Base-by-base conservation (phyloP, 1,284 basidiomycete genomes). In the Stereum hirsutum region DNA sequence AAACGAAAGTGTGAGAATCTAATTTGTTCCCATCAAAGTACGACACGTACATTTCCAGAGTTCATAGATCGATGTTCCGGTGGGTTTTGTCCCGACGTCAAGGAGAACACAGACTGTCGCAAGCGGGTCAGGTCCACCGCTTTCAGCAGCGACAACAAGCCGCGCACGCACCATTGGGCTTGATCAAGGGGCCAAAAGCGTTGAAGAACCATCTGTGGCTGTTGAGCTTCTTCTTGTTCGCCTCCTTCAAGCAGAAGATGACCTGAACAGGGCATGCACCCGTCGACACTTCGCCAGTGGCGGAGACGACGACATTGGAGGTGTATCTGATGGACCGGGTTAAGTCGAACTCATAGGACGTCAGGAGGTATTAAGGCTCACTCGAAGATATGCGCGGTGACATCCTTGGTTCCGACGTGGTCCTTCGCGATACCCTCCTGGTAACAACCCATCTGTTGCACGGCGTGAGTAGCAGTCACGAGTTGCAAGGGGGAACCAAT, bases 141-240 rank as follows among this genome's bases (percentile, higher is more conserved):
- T n/a, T 6, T 25, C 6, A 24, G 21, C 40, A 14, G n/a, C 15
- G 19, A 14, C 33, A 23, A 21, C 26, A 5, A 19, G 19, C 38
- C 37, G 25, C 26, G 23, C 19, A 54, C 68, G 39, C 42, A 81
- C 83, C 81, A 52, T 89, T 86, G 21, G 88, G 88, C 40, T 85
- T 81, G 59, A 94, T 74, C 42, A 95, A 72, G 21, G 89, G 84
- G 12, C 90, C 90, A 52, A 97, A 89, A 0, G 90, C 93, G 57
- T 97, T 96, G 76, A 97, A 97, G 66, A 97, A 92, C 94, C 94
- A 97, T 34, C 94, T 79, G 56, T 93, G 89, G 56, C 81, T 86
- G 67, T 93, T 93, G 49, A 93, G 66, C 58, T 94, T 94, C 74
- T 93, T 94, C 78, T 92, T 89, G 71, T 95, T 96, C 65, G 91